Percentiles rank a stretch among this genome's conserved stretches.
Evolutionary conservation across 2,329 filamentous ascomycete species (phyloP).

Genomic region (Xylaria sp.): DNA sequence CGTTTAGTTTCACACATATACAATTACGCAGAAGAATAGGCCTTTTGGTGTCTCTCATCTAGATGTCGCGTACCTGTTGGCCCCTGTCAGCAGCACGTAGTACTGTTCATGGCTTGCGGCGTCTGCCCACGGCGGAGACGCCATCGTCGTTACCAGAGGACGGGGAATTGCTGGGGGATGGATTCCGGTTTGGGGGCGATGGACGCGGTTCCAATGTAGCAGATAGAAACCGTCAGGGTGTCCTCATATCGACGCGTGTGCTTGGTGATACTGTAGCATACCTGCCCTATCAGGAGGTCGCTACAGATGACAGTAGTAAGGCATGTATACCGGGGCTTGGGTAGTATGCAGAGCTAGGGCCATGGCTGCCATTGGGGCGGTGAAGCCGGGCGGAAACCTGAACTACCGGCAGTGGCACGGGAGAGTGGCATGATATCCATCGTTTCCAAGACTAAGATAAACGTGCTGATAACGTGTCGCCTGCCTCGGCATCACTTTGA

Average conservation of each 20-base stretch:
- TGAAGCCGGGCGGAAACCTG: conserved; percentile 24
- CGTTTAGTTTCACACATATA: neutral
- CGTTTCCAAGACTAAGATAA: too few relatives aligned
- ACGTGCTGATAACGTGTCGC: too few relatives aligned
- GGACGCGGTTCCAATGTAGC: neutral
- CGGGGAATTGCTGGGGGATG: neutral
- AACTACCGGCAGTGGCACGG: neutral
- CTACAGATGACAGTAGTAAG: neutral
- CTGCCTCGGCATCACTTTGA: too few relatives aligned
- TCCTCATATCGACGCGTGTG: neutral
- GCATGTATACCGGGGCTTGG: neutral
- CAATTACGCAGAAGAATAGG: conserved; percentile 11
- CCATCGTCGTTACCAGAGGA: conserved; percentile 20
- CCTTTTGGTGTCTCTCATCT: neutral
- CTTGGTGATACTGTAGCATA: neutral
- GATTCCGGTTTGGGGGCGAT: neutral
- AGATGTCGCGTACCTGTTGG: conserved; percentile 36
- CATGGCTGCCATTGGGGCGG: conserved; percentile 26
- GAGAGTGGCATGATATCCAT: conserved; percentile 2
- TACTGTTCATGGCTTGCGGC: conserved; percentile 37
- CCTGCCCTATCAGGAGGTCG: neutral
- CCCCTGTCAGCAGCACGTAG: conserved; percentile 38
- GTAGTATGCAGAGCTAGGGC: neutral
- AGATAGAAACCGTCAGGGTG: neutral
- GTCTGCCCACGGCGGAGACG: conserved; percentile 36